Base-by-base conservation (phyloP, 257 asterid genomes). In the Scutellaria galericulata region DNA sequence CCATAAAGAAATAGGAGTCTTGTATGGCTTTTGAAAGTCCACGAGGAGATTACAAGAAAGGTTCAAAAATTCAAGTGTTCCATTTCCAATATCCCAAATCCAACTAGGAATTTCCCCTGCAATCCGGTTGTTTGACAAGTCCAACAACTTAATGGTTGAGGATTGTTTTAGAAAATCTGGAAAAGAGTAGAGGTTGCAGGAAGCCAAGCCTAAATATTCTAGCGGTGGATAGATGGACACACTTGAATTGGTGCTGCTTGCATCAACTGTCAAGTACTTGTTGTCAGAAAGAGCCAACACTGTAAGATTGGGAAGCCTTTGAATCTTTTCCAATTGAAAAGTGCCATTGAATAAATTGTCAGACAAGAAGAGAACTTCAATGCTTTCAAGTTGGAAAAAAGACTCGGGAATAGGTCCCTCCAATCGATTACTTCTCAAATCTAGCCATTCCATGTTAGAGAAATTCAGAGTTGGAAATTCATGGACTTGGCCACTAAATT, bases 31-130 rank as follows among this genome's bases (percentile, higher is more conserved):
- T 31, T 31, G 37, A 3, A 31, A 4, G 3, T 31, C 37, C 4
- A 31, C 37, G 3, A 31, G 37, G 37, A 31, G 37, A 31, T 31
- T 31, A 31, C 5, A 31, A 31, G 37, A 31, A 31, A 31, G 4
- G 37, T 31, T 31, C 37, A 31, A 3, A 31, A 0, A 31, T 2
- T 1, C 2, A 46, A 76, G 78, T 2, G 0, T 0, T 74, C 77
- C 77, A 44, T 14, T 52, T 15, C 68, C 76, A 10, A 80, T 37
- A 27, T 70, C 37, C 89, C 91, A 86, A n/a, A 86, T 78, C 91
- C 89, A 86, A 42, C 66, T 78, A 7, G 89, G 87, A 12, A 84
- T 71, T 74, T 77, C 67, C 13, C 87, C 91, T 8, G 0, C 0
- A 13, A 50, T 50, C 20, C 22, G 55, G 22, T 50, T 50, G 55